Evolutionary conservation across 2,329 filamentous ascomycete species (phyloP).

Genomic region (Volutella citrinella): DNA sequence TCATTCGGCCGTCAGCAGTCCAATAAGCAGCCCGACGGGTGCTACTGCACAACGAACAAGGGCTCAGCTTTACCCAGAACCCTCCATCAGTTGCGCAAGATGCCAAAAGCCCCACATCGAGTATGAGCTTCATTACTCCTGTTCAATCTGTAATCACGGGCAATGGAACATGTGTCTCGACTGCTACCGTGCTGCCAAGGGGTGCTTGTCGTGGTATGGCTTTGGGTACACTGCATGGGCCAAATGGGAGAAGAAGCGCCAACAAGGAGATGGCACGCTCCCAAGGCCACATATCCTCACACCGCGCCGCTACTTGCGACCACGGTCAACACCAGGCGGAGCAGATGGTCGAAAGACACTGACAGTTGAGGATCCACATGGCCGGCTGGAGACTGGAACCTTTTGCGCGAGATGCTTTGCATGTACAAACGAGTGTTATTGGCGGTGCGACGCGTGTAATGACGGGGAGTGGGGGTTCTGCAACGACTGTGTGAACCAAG

Average conservation of each 20-base stretch:
- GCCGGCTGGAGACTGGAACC: slow-evolving; percentile 71
- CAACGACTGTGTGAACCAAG: slow-evolving; percentile 80
- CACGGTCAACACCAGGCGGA: slow-evolving; percentile 47
- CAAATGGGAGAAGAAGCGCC: slow-evolving; percentile 58
- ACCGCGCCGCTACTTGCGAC: slow-evolving; percentile 54
- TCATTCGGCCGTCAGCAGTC: slow-evolving; percentile 30
- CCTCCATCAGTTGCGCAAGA: slow-evolving; percentile 68
- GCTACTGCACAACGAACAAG: slow-evolving; percentile 38
- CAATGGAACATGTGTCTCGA: slow-evolving; percentile 75
- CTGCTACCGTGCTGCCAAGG: slow-evolving; percentile 75
- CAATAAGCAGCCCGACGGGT: slow-evolving; percentile 29
- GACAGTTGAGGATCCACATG: slow-evolving; percentile 64
- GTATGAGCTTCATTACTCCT: slow-evolving; percentile 84
- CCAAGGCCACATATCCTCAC: slow-evolving; percentile 57
- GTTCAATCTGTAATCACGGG: slow-evolving; percentile 65
- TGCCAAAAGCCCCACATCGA: slow-evolving; percentile 74
- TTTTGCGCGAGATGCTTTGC: slow-evolving; percentile 77
- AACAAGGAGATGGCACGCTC: slow-evolving; percentile 35
- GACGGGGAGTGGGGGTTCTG: slow-evolving; percentile 95
- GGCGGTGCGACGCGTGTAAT: slow-evolving; percentile 85
- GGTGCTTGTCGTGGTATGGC: slow-evolving; percentile 85
- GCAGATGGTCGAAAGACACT: slow-evolving; percentile 55
- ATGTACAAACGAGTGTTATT: slow-evolving; percentile 80
- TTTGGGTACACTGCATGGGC: slow-evolving; percentile 72
- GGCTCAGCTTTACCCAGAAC: slow-evolving; percentile 61